phyloP scores from a whole-genome alignment of 768 basidiomycete species.

The Pluteus cervinus region DNA sequence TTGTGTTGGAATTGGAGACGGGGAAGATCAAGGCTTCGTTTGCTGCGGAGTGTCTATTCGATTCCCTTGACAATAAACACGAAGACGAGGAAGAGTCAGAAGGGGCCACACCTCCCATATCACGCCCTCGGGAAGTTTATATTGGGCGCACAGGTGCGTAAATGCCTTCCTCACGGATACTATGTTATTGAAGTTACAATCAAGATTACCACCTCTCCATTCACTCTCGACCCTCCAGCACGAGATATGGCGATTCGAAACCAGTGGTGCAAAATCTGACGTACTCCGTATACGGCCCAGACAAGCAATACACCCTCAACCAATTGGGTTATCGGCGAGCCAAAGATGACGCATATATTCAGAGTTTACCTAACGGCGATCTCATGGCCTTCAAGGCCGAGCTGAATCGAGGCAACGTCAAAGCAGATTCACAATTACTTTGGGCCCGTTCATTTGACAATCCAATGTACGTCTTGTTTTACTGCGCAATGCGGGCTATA shows the following conservation, averaged over 20 bases:
- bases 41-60: conserved; percentile 75
- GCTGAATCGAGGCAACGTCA: conserved; percentile 12
- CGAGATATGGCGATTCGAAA: conserved; percentile 17
- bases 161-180: background rate
- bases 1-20: conserved; percentile 72
- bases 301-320: conserved; percentile 71
- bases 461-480: conserved; percentile 53
- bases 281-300: conserved; percentile 91
- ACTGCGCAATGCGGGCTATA: background rate
- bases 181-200: conserved; percentile 2
- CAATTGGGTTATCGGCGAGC: conserved; percentile 74
- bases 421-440: conserved; percentile 31
- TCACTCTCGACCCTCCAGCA: conserved; percentile 44
- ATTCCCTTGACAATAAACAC: conserved; percentile 44
- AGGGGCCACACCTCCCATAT: conserved; percentile 32
- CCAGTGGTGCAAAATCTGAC: conserved; percentile 72
- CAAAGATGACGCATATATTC: conserved; percentile 76
- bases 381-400: conserved; percentile 65
- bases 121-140: conserved; percentile 39
- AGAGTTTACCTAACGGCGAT: conserved; percentile 73
- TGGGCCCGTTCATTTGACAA: conserved; percentile 58
- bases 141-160: conserved; percentile 45
- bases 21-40: conserved; percentile 73
- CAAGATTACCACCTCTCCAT: conserved; percentile 89
- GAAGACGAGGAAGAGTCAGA: conserved; percentile 39